These are phyloP conservation scores for Zhuliangozyma parablackwelliae DNA, from an alignment of 1,139 yeast species.

Conservation along the genomic window DNA sequence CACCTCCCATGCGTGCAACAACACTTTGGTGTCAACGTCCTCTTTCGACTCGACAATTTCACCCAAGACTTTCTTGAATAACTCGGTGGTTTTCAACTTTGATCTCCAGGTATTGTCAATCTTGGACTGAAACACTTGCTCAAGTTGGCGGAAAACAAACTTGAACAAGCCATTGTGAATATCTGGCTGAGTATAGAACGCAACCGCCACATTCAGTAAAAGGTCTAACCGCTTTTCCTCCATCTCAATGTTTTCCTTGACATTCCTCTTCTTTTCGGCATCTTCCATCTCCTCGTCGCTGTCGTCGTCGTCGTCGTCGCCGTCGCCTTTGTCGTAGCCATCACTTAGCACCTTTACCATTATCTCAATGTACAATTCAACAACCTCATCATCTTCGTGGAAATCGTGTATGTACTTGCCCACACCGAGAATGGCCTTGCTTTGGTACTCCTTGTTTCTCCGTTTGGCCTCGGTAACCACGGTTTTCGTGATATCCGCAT, in stretches of 20 bases:
- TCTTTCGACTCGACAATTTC: conserved; percentile 7
- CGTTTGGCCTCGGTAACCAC: conserved; percentile 62
- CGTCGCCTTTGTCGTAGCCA: conserved; percentile 16
- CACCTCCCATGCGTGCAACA: conserved; percentile 20
- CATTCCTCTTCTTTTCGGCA: conserved; percentile 18
- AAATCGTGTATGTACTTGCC: conserved; percentile 46
- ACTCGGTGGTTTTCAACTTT: conserved; percentile 42
- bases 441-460: conserved; percentile 62
- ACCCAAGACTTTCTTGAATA: conserved; percentile 12
- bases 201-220: conserved; percentile 27
- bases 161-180: conserved; percentile 18
- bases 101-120: conserved; percentile 59
- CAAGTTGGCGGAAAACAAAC: conserved; percentile 19
- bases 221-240: conserved; percentile 36
- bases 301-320: conserved; percentile 16
- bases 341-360: conserved; percentile 33
- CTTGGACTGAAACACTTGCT: conserved; percentile 21
- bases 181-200: conserved; percentile 22
- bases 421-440: conserved; percentile 44
- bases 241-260: conserved; percentile 24
- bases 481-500: conserved; percentile 32
- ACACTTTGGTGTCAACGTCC: conserved; percentile 10
- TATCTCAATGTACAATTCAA: conserved; percentile 34
- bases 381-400: conserved; percentile 36
- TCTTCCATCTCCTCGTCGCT: conserved; percentile 30